Evolutionary conservation across 108 stramenopile genomes (phyloP), one percentile per base, ranked within the genome.

Genomic region (Schizochytrium sp.): DNA sequence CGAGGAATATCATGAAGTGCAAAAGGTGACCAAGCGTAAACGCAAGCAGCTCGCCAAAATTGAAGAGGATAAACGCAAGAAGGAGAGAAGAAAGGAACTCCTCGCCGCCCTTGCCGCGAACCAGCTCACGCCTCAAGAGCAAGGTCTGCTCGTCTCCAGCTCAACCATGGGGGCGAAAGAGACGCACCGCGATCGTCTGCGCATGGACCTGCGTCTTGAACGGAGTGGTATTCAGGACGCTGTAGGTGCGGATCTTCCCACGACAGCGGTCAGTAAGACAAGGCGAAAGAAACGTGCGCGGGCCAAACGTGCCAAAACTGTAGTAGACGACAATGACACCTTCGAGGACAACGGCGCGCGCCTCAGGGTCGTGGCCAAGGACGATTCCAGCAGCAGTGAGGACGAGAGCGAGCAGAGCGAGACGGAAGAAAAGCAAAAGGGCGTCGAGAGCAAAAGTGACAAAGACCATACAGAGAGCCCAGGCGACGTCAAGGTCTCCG

Each of bases 1-100:
- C n/a, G 51, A 53, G 76, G 76, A 83, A 45, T 83, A 83, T 4
- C 76, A 83, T 12, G 76, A 83, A 45, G 76, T 83, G 10, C 76
- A 53, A 34, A 83, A 83, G 51, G 76, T 25, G 19, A 21, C 45
- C 76, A 83, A 83, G 76, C 45, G 51, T 23, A 47, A 83, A 45
- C 45, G 51, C 45, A 83, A 83, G 4, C 23, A 21, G 6, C 45
- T 83, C 16, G 76, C 45, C 48, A 83, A 83, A 4, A 34, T 83
- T 12, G 76, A 83, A 1, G 76, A 83, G 44, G 76, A 83, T 45
- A 83, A 83, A 34, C 76, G 76, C 48, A 47, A 45, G 48, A 83
- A 83, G 23, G 76, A 83, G 76, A 43, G 76, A 6, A 47, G 76
- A 23, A 47, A 53, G 18, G 76, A 83, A 23, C 76, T 83, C 51